phyloP scores from a whole-genome alignment of 2,329 filamentous ascomycete species.

The Fusarium nematophilum region DNA sequence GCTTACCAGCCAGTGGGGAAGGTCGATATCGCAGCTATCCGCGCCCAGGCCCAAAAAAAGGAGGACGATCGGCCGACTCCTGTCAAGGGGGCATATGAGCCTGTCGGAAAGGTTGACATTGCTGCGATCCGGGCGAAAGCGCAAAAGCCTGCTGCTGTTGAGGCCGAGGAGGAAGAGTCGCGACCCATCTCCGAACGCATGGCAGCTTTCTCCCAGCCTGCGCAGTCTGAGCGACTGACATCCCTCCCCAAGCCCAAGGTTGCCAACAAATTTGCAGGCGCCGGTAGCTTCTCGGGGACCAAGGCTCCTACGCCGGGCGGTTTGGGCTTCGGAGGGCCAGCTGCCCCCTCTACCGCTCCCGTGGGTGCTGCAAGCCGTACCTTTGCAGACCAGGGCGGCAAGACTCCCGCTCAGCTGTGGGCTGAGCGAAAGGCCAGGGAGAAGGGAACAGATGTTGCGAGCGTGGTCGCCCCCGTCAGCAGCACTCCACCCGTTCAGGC shows the following conservation, averaged over 20 bases:
- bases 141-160: slow-evolving; percentile 68
- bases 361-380: slow-evolving; percentile 88
- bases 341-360: slow-evolving; percentile 65
- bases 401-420: slow-evolving; percentile 97
- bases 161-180: slow-evolving; percentile 52
- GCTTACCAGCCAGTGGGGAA: slow-evolving; percentile 95
- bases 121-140: slow-evolving; percentile 89
- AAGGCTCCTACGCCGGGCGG: slow-evolving; percentile 85
- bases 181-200: slow-evolving; percentile 80
- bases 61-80: slow-evolving; percentile 83
- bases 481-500: slow-evolving; percentile 66
- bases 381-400: slow-evolving; percentile 94
- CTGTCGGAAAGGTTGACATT: slow-evolving; percentile 96
- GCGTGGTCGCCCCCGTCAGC: slow-evolving; percentile 51
- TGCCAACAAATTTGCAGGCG: slow-evolving; percentile 84
- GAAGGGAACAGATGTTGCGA: slow-evolving; percentile 61
- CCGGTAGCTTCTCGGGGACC: slow-evolving; percentile 82
- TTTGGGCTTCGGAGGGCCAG: slow-evolving; percentile 71
- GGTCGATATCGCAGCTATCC: slow-evolving; percentile 94
- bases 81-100: slow-evolving; percentile 94
- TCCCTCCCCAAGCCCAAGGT: slow-evolving; percentile 95
- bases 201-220: slow-evolving; percentile 72
- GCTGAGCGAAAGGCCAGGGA: slow-evolving; percentile 95
- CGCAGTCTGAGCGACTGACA: slow-evolving; percentile 81
- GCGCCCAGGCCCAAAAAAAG: slow-evolving; percentile 75